phyloP scores from a whole-genome alignment of 306 rosid genomes.

The Cucurbita pepo region DNA sequence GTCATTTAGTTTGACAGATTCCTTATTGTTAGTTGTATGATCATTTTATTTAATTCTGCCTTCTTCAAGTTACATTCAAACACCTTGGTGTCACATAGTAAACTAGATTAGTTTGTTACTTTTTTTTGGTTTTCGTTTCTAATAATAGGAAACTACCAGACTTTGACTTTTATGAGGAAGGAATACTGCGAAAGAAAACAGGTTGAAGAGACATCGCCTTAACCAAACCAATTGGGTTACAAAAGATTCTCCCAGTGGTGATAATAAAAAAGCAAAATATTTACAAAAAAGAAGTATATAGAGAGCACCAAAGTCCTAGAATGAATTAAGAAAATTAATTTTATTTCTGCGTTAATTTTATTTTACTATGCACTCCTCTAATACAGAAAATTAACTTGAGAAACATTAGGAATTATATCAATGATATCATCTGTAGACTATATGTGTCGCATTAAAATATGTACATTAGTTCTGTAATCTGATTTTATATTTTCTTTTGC shows the following conservation, averaged over 20 bases:
- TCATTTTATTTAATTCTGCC: background rate
- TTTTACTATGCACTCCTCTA: background rate
- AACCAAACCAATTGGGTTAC: background rate
- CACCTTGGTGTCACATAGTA: background rate
- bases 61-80: background rate
- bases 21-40: background rate
- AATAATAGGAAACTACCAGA: background rate
- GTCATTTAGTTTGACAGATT: background rate
- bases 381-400: background rate
- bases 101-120: background rate
- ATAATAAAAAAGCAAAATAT: background rate
- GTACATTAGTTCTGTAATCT: background rate
- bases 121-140: background rate
- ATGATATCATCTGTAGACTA: background rate
- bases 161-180: background rate
- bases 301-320: background rate
- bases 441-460: background rate
- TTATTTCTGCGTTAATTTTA: background rate
- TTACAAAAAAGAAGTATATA: background rate
- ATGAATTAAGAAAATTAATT: background rate
- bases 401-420: background rate
- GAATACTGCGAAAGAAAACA: background rate
- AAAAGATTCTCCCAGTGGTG: background rate
- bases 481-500: background rate
- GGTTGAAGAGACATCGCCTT: background rate